phyloP scores from a whole-genome alignment of 1,139 yeast genomes.

The Candida sp. region DNA sequence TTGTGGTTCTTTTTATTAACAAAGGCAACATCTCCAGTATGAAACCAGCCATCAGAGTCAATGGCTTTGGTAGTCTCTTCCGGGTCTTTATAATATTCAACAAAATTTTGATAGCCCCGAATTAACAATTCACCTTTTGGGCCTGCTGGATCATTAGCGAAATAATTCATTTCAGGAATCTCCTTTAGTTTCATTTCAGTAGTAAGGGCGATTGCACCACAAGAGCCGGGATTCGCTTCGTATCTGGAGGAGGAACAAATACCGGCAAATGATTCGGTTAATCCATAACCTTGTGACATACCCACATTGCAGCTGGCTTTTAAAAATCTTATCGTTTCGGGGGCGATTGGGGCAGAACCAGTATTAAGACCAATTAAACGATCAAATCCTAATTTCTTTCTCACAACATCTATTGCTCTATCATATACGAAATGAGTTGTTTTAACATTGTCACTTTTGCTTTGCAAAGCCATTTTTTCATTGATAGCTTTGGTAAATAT shows the following conservation, averaged over 20 bases:
- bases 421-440: conserved; percentile 44
- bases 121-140: conserved; percentile 57
- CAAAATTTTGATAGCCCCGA: conserved; percentile 66
- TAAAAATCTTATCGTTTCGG: conserved; percentile 56
- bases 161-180: conserved; percentile 67
- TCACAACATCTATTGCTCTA: conserved; percentile 44
- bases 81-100: conserved; percentile 56
- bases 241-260: conserved; percentile 37
- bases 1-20: conserved; percentile 37
- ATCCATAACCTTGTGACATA: conserved; percentile 71
- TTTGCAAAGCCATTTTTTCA: conserved; percentile 17
- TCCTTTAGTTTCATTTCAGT: conserved; percentile 61
- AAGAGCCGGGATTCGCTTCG: conserved; percentile 55
- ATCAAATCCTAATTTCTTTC: conserved; percentile 57
- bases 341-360: conserved; percentile 77
- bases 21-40: conserved; percentile 71
- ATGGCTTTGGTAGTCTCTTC: conserved; percentile 24
- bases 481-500: conserved; percentile 16
- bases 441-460: conserved; percentile 15
- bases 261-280: conserved; percentile 76
- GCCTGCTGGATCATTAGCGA: conserved; percentile 37
- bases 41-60: conserved; percentile 56
- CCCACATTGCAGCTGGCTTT: conserved; percentile 61
- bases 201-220: conserved; percentile 56
- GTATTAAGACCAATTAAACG: conserved; percentile 41